Percentiles rank a stretch among this genome's conserved stretches.
phyloP scores from a whole-genome alignment of 2,329 filamentous ascomycete genomes.

The Pestalotiopsis fici region DNA sequence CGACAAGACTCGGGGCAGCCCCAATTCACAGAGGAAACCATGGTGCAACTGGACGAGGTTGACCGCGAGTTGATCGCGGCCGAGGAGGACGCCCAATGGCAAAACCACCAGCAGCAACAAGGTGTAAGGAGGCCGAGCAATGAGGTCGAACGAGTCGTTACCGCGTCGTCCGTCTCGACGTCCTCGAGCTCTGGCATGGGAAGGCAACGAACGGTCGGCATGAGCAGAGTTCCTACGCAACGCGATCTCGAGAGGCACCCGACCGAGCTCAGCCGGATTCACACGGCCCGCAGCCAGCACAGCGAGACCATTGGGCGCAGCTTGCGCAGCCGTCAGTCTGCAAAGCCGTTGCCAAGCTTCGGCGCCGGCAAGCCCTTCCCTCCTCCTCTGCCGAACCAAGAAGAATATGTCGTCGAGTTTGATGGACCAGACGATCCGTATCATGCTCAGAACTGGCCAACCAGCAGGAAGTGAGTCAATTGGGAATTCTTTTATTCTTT shows the following conservation, averaged over 20 bases:
- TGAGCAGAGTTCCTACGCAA: slow-evolving; percentile 66
- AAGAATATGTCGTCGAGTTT: slow-evolving; percentile 84
- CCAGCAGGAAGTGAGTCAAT: slow-evolving; percentile 69
- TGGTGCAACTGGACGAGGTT: slow-evolving; percentile 43
- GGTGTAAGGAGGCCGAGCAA: slow-evolving; percentile 24
- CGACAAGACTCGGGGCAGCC: not conserved
- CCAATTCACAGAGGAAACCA: not conserved
- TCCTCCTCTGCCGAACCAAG: slow-evolving; percentile 66
- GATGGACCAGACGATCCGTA: slow-evolving; percentile 80
- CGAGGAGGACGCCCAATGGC: slow-evolving; percentile 39
- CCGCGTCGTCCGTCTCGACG: slow-evolving; percentile 52
- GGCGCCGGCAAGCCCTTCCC: slow-evolving; percentile 76
- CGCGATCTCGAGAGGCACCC: slow-evolving; percentile 69
- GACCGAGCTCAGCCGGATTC: slow-evolving; percentile 70
- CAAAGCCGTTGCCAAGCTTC: slow-evolving; percentile 66
- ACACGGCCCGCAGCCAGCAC: slow-evolving; percentile 72
- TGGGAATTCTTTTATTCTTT: too few relatives aligned
- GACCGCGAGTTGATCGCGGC: slow-evolving; percentile 55
- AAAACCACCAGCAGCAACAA: slow-evolving; percentile 14
- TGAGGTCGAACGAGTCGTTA: slow-evolving; percentile 53
- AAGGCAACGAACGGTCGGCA: slow-evolving; percentile 39
- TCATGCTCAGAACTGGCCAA: slow-evolving; percentile 85
- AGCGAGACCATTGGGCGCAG: slow-evolving; percentile 68
- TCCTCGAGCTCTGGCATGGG: slow-evolving; percentile 39
- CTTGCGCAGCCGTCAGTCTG: slow-evolving; percentile 48